Evolutionary conservation across 192 early-diverging fungal genomes (phyloP).

Genomic region (Jimgerdemannia flammicorona): DNA sequence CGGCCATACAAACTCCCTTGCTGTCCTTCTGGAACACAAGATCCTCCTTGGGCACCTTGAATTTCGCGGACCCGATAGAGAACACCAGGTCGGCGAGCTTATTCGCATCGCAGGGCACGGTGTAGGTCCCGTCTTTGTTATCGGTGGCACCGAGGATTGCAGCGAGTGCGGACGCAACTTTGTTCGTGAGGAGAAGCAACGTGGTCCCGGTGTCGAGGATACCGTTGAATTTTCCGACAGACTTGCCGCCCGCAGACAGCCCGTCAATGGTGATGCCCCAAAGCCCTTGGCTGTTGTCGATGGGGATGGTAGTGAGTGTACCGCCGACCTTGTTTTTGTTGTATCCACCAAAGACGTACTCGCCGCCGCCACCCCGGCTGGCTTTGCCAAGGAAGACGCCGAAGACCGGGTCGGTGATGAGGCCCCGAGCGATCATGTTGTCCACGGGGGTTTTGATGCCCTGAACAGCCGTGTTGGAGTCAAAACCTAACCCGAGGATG

Average conservation of each 20-base stretch:
- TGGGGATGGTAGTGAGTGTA: slow-evolving; percentile 36
- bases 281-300: slow-evolving; percentile 27
- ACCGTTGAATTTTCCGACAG: slow-evolving; percentile 13
- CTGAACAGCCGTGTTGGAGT: slow-evolving; percentile 33
- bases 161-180: slow-evolving; percentile 16
- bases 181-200: slow-evolving; percentile 26
- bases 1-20: slow-evolving; percentile 24
- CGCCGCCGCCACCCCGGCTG: slow-evolving; percentile 32
- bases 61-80: slow-evolving; percentile 27
- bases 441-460: slow-evolving; percentile 51
- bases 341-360: slow-evolving; percentile 48
- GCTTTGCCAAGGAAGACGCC: slow-evolving; percentile 25
- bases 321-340: slow-evolving; percentile 31
- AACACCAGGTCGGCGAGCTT: slow-evolving; percentile 26
- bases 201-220: slow-evolving; percentile 45
- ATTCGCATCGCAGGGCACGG: slow-evolving; percentile 13
- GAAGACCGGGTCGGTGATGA: slow-evolving; percentile 41
- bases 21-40: slow-evolving; percentile 27
- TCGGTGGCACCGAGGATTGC: slow-evolving; percentile 12
- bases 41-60: slow-evolving; percentile 32
- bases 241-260: background rate
- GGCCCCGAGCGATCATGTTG: slow-evolving; percentile 49
- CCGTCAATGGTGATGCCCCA: slow-evolving; percentile 15
- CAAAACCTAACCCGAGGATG: slow-evolving; percentile 61
- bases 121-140: slow-evolving; percentile 22